Evolutionary conservation across 2,329 filamentous ascomycete genomes (phyloP).

Genomic region (Phyllosticta citribraziliensis): DNA sequence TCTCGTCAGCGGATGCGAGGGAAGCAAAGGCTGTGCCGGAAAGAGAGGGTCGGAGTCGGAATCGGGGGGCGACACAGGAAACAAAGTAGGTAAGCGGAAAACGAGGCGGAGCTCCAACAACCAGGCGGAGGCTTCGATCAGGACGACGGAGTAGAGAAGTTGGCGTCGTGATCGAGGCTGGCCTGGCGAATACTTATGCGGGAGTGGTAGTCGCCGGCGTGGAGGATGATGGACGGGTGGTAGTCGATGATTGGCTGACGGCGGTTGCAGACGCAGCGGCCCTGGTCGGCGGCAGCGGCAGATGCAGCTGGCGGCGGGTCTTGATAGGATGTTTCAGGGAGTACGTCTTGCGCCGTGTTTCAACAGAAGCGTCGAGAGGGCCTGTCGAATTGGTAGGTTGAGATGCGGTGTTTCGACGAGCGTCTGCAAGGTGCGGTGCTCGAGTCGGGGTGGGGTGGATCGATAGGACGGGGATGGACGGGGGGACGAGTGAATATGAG

Average conservation of each 20-base stretch:
- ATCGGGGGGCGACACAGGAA: not conserved
- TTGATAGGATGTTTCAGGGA: conserved; percentile 8
- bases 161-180: not conserved
- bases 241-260: not conserved
- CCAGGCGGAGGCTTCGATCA: conserved; percentile 7
- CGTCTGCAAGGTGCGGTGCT: conserved; percentile 8
- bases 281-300: conserved; percentile 4
- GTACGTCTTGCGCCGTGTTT: conserved; percentile 5
- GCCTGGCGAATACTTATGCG: conserved; percentile 6
- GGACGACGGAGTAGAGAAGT: not conserved
- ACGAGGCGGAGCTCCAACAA: conserved; percentile 10
- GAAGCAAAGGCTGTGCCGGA: conserved; percentile 3
- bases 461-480: not conserved
- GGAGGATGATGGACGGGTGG: not conserved
- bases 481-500: not conserved
- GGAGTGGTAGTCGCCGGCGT: conserved; percentile 1
- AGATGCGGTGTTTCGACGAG: conserved; percentile 5
- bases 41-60: not conserved
- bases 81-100: not conserved
- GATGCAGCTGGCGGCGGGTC: conserved; percentile 2
- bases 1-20: not conserved
- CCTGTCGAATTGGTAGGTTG: not conserved
- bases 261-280: conserved; percentile 1
- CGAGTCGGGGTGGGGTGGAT: not conserved
- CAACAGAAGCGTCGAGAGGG: conserved; percentile 3